A percentile compares a stretch with the other conserved stretches of the same genome.
phyloP scores from a whole-genome alignment of 192 early-diverging fungal genomes.

The Mortierella antarctica region DNA sequence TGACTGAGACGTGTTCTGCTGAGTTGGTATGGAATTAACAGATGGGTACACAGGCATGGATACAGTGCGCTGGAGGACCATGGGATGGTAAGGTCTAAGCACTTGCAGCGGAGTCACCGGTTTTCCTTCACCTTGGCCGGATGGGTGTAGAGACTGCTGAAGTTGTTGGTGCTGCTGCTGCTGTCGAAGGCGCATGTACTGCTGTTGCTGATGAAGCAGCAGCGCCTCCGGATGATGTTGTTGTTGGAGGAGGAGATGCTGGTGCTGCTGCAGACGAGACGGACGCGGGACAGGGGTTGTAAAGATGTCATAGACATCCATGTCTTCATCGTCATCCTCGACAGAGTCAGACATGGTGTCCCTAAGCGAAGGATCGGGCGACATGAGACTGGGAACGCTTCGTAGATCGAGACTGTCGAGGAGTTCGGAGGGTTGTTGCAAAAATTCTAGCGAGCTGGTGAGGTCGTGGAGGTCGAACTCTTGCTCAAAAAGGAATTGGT shows the following conservation, averaged over 20 bases:
- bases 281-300: not conserved
- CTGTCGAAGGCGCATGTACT: not conserved
- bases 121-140: not conserved
- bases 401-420: conserved; percentile 16
- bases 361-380: conserved; percentile 20
- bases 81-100: conserved; percentile 26
- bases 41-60: conserved; percentile 14
- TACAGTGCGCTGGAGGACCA: conserved; percentile 33
- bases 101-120: conserved; percentile 17
- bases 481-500: not conserved
- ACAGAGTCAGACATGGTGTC: conserved; percentile 8
- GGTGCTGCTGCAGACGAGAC: not conserved
- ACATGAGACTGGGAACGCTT: conserved; percentile 21
- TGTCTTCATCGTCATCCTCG: conserved; percentile 33
- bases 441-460: not conserved
- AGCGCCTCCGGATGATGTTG: not conserved
- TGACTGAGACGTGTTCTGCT: not conserved
- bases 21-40: not conserved
- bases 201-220: not conserved
- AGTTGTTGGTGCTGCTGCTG: not conserved
- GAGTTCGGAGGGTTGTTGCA: not conserved
- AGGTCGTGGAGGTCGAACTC: not conserved
- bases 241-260: not conserved
- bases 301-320: conserved; percentile 36
- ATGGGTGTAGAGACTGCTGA: not conserved